Base-by-base conservation (phyloP, 192 early-diverging fungal species). In the Phycomyces blakesleeanus region DNA sequence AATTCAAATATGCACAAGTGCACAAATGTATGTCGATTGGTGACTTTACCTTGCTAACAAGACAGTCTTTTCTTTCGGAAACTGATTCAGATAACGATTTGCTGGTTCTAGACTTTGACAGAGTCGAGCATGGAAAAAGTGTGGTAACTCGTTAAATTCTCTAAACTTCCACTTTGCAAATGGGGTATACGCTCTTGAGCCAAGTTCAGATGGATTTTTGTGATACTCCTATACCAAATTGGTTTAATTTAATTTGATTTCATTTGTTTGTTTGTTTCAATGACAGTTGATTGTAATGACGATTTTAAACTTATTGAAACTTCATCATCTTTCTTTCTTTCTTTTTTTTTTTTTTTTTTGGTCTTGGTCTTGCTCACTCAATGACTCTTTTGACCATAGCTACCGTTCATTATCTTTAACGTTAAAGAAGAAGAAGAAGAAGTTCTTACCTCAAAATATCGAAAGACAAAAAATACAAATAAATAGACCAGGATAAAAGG, bases 71-170 rank as follows among this genome's bases (percentile, higher is more conserved):
- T 89, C 87, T 49, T 94, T 92, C 0, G 93, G 91, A 59, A 97
- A 97, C 76, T 97, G 94, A 41, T 85, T 73, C 47, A 98, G 75
- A 72, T 99, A 99, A 63, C 85, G 74, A 34, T 81, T 84, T 0
- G 96, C 94, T 50, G 81, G 69, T 11, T 82, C 80, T 69, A 93
- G 85, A 22, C 89, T 91, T 0, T 82, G 58, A 61, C 86, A 85
- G 18, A 98, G 73, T 12, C 98, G 87, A 22, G 72, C 69, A 34
- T 88, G 73, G 69, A 97, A 95, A 18, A 90, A 61, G 72, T 99
- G 95, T 0, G 95, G 93, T 18, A 98, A 80, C 70, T 99, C 98
- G 74, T 99, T 98, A 67, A 98, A 98, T 76, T 97, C 94, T 55
- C 96, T 87, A 63, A 98, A 91, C 72, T 91, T 92, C 93, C 92